Conservation (phyloP, 345 rosid genomes). For the Psidium guajava region DNA sequence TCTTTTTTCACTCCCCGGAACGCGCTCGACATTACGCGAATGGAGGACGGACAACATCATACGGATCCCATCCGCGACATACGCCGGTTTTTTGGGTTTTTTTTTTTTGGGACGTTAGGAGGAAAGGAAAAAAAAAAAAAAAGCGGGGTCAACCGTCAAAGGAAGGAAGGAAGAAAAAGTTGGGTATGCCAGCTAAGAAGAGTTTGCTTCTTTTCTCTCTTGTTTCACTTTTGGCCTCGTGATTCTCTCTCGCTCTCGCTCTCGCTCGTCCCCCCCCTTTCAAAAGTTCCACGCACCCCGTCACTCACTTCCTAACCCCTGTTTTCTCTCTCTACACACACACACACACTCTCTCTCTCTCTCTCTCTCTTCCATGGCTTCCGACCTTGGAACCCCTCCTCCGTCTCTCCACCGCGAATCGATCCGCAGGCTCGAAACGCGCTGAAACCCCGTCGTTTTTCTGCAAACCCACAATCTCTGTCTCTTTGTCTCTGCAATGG, state of each 20-base stretch:
- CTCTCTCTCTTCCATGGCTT: neutral
- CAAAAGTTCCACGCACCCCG: neutral
- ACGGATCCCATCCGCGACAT: neutral
- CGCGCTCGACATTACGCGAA: neutral
- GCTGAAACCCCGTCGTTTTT: neutral
- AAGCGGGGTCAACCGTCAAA: neutral
- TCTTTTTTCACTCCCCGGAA: too few species aligned
- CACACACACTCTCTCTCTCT: neutral
- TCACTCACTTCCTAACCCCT: neutral
- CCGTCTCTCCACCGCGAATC: neutral
- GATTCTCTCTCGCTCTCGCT: neutral
- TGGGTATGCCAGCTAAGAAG: neutral
- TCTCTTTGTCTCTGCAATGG: constrained; percentile 21
- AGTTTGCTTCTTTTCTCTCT: neutral
- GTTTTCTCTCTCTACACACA: neutral
- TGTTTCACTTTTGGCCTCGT: neutral
- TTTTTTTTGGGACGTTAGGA: neutral
- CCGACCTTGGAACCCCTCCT: neutral
- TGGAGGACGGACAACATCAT: neutral
- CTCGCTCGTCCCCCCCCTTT: neutral
- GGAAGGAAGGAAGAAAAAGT: neutral
- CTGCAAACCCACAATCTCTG: neutral
- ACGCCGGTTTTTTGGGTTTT: neutral
- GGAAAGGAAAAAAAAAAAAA: neutral
- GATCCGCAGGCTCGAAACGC: neutral